These are phyloP conservation scores for Wilcoxina mikolae DNA, from an alignment of 495 filamentous ascomycete species.

Conservation along the genomic window DNA sequence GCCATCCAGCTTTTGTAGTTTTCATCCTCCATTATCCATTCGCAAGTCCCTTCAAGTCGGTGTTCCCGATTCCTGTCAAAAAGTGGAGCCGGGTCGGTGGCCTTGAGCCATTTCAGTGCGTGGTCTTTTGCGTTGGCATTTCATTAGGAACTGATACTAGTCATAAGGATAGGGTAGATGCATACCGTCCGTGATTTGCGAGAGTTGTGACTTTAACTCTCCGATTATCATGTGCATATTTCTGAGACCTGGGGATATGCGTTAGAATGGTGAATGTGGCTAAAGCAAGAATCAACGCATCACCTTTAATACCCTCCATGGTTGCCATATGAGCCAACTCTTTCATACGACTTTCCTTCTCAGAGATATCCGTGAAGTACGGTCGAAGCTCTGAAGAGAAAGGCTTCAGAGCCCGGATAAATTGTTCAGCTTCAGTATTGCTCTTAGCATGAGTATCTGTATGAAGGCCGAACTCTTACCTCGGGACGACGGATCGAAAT, in stretches of 20 bases:
- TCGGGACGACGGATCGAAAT: slow-evolving; percentile 3
- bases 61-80: not conserved
- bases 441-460: not conserved
- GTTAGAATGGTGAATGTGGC: too few relatives aligned
- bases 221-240: too few relatives aligned
- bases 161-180: too few relatives aligned
- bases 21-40: not conserved
- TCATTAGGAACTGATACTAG: too few relatives aligned
- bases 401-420: not conserved
- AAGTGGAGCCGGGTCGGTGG: not conserved
- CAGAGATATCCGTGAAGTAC: not conserved
- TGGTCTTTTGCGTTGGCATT: too few relatives aligned
- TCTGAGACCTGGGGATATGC: too few relatives aligned
- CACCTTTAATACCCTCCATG: slow-evolving; percentile 2
- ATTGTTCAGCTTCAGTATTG: not conserved
- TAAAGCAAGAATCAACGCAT: too few relatives aligned
- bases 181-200: too few relatives aligned
- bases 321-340: slow-evolving; percentile 2
- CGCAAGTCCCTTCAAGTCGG: not conserved
- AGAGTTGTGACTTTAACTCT: too few relatives aligned
- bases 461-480: not conserved
- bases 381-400: not conserved
- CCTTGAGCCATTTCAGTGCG: not conserved
- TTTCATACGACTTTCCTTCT: not conserved
- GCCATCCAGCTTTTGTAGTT: not conserved